Conservation (phyloP, 139 green algal species). For the Edaphochlamys debaryana region DNA sequence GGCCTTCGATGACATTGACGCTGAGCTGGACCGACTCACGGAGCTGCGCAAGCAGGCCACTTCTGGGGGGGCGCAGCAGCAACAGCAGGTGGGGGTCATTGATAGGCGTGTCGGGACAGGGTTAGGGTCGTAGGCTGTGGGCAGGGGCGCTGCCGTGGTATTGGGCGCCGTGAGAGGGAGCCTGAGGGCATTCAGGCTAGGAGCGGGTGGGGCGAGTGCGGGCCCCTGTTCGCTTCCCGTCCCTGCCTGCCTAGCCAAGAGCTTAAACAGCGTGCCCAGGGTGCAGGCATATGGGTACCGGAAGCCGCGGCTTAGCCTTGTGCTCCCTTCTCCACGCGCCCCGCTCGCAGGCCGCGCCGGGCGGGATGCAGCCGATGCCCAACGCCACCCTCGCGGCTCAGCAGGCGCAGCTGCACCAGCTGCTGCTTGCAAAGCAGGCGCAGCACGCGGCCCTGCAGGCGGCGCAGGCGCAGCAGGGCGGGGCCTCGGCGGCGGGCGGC, state of each 20-base stretch:
- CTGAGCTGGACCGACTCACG: slow-evolving; percentile 56
- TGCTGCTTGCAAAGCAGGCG: not conserved
- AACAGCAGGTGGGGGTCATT: no score
- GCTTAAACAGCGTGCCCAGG: no score
- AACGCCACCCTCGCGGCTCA: not conserved
- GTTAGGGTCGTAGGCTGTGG: no score
- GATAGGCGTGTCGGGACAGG: no score
- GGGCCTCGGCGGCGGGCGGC: not conserved
- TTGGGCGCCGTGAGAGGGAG: no score
- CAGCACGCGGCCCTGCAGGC: not conserved
- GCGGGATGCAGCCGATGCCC: slow-evolving; percentile 15
- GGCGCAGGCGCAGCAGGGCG: not conserved
- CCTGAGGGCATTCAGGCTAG: not conserved
- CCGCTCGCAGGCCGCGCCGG: slow-evolving; percentile 9
- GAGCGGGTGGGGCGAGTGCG: no score
- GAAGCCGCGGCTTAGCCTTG: no score
- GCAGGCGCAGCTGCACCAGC: not conserved
- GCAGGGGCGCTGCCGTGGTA: no score
- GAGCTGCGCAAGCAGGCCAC: slow-evolving; percentile 1
- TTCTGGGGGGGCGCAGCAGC: not conserved
- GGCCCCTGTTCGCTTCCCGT: no score
- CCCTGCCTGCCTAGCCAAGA: no score
- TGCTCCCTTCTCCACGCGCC: no score
- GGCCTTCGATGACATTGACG: slow-evolving; percentile 57
- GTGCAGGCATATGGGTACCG: no score